A percentile compares a stretch with the other conserved stretches of the same genome.
Evolutionary conservation across 768 basidiomycete genomes (phyloP).

Genomic region (Tulasnella sp.): DNA sequence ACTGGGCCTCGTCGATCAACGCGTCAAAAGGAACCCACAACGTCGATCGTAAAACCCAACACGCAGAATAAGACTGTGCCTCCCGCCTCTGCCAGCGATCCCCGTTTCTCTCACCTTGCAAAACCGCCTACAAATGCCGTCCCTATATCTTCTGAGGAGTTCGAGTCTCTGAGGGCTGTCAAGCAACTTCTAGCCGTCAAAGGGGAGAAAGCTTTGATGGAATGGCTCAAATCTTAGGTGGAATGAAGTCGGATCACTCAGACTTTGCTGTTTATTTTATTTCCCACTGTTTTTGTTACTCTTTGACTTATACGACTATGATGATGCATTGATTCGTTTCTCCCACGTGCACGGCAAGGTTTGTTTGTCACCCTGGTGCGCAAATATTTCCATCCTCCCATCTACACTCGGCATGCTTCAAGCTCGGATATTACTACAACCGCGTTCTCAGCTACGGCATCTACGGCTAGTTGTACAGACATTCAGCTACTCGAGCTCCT

Average conservation of each 20-base stretch:
- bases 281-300: not conserved
- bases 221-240: constrained; percentile 15
- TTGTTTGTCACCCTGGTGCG: not conserved
- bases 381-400: not conserved
- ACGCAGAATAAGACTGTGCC: not conserved
- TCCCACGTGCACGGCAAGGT: not conserved
- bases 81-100: not conserved
- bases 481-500: not conserved
- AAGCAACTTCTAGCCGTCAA: constrained; percentile 9
- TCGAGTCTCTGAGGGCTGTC: constrained; percentile 16
- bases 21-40: not conserved
- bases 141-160: constrained; percentile 15
- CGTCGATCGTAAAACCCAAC: not conserved
- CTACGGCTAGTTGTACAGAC: not conserved
- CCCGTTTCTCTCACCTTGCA: not conserved
- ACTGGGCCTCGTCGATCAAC: not conserved
- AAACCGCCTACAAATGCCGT: not conserved
- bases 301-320: not conserved
- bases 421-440: not conserved
- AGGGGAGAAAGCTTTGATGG: constrained; percentile 20
- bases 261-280: constrained; percentile 4
- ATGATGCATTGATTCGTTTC: not conserved
- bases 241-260: not conserved
- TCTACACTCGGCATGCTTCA: not conserved
- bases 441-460: not conserved